Evolutionary conservation across 176 grass and related monocot genomes (phyloP), one percentile per base, ranked within the genome.

Genomic region (Eragrostis curvula): DNA sequence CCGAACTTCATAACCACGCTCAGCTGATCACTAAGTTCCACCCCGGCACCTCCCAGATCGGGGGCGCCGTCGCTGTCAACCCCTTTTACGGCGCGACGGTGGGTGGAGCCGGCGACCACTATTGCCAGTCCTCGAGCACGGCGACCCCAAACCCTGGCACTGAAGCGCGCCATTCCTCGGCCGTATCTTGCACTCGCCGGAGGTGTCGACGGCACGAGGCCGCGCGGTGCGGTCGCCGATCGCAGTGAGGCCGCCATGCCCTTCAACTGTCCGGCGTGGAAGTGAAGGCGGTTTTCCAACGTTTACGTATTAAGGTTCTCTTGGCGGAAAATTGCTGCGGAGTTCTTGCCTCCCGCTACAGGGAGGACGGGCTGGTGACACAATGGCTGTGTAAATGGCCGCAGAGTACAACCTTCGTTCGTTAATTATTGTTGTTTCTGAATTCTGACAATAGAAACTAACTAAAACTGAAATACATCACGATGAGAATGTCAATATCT

Each of bases 1-100:
- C 93, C 93, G n/a, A 96, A 99, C 86, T 99, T 99, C 96, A 99
- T 96, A 23, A 96, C 93, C 66, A 96, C 83, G 55, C 88, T 99
- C 68, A 96, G 89, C 63, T 88, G 81, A 27, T 89, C 78, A 45
- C 43, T 79, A 0, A 62, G 51, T 73, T 56, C 88, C 13, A 0
- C 47, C 15, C 16, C 40, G 5, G 15, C 3, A 13, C 56, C 65
- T 40, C 56, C 66, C 6, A 77, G 64, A 18, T 30, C 60, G 39
- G 75, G 67, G 67, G 56, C 88, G 51, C 61, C 74, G 44, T 84
- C 55, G 62, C 79, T 36, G 50, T 51, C 71, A 17, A 18, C 70
- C 52, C 44, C 75, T 72, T 42, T 20, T 73, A 77, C 74, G 59
- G 67, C 79, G 41, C 30, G 79, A 45, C 79, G 49, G 67, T 68